A percentile compares a stretch with the other conserved stretches of the same genome.
These are phyloP conservation scores for Marasmius tenuissimus DNA, from an alignment of 1,284 basidiomycete species.

Conservation along the genomic window DNA sequence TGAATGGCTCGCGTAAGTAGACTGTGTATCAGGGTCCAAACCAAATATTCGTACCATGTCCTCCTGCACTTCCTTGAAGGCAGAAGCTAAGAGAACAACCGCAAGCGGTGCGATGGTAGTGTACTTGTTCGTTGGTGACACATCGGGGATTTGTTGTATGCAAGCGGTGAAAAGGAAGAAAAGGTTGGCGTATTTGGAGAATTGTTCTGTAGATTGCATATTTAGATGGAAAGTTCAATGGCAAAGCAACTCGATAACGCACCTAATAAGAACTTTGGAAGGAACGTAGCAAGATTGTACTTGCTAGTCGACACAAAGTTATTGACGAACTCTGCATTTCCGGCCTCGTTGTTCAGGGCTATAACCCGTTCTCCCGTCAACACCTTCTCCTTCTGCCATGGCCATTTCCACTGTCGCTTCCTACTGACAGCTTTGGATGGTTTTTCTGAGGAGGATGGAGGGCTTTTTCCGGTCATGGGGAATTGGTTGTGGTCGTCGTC, in stretches of 20 bases:
- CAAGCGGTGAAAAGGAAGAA: slow-evolving; percentile 99
- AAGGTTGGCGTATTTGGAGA: slow-evolving; percentile 97
- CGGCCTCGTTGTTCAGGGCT: slow-evolving; percentile 75
- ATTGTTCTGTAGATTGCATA: slow-evolving; percentile 72
- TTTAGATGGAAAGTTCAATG: not conserved
- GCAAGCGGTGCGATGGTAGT: slow-evolving; percentile 95
- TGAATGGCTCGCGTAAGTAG: slow-evolving; percentile 28
- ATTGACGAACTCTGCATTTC: slow-evolving; percentile 67
- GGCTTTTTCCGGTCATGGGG: slow-evolving; percentile 29
- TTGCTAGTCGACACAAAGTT: slow-evolving; percentile 97
- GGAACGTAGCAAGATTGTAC: slow-evolving; percentile 87
- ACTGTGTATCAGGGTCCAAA: not conserved
- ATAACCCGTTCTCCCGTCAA: slow-evolving; percentile 69
- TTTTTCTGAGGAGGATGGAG: slow-evolving; percentile 28
- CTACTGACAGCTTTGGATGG: slow-evolving; percentile 23
- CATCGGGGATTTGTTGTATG: slow-evolving; percentile 97
- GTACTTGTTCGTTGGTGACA: slow-evolving; percentile 94
- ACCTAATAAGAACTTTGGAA: slow-evolving; percentile 94
- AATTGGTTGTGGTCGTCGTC: slow-evolving; percentile 49
- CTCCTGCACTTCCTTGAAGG: slow-evolving; percentile 95
- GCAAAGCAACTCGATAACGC: slow-evolving; percentile 27
- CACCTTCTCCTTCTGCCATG: slow-evolving; percentile 68
- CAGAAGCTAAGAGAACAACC: slow-evolving; percentile 91
- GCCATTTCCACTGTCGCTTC: slow-evolving; percentile 67
- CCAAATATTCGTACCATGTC: slow-evolving; percentile 61